phyloP scores from a whole-genome alignment of 768 basidiomycete species.

The Nidularia pulvinata region DNA sequence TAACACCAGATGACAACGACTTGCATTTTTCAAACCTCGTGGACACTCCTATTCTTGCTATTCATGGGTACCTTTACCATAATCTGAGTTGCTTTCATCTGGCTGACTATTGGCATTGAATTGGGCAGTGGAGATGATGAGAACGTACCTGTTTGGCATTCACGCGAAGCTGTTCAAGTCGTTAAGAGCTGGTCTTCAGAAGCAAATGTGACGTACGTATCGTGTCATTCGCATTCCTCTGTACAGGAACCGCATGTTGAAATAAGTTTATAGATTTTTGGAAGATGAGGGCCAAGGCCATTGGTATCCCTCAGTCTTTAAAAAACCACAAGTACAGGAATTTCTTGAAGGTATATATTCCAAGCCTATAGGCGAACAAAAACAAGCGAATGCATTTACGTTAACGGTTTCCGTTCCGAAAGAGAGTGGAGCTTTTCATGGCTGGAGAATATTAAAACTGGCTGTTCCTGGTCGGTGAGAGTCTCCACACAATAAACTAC shows the following conservation, averaged over 20 bases:
- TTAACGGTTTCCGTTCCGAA: constrained; percentile 71
- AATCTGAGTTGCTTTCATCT: not conserved
- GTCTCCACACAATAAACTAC: not conserved
- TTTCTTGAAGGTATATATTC: constrained; percentile 45
- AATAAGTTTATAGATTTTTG: constrained; percentile 35
- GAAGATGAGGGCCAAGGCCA: constrained; percentile 68
- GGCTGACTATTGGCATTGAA: not conserved
- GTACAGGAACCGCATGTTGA: not conserved
- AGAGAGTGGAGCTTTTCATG: constrained; percentile 71
- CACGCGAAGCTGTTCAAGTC: constrained; percentile 60
- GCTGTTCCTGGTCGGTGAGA: constrained; percentile 68
- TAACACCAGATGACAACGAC: constrained; percentile 89
- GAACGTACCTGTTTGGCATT: constrained; percentile 90
- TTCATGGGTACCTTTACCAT: constrained; percentile 67
- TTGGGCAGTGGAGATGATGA: constrained; percentile 65
- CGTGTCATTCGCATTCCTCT: too few species aligned
- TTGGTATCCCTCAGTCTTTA: constrained; percentile 68
- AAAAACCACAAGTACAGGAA: constrained; percentile 46
- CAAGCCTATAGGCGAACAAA: constrained; percentile 8
- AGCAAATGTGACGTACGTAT: constrained; percentile 47
- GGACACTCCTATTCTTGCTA: constrained; percentile 65
- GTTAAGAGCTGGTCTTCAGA: constrained; percentile 56
- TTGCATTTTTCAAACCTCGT: constrained; percentile 79
- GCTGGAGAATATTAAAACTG: constrained; percentile 64
- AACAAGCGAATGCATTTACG: constrained; percentile 45